A percentile compares a stretch with the other conserved stretches of the same genome.
Evolutionary conservation across 768 basidiomycete species (phyloP).

Genomic region (Termitomyces sp.): DNA sequence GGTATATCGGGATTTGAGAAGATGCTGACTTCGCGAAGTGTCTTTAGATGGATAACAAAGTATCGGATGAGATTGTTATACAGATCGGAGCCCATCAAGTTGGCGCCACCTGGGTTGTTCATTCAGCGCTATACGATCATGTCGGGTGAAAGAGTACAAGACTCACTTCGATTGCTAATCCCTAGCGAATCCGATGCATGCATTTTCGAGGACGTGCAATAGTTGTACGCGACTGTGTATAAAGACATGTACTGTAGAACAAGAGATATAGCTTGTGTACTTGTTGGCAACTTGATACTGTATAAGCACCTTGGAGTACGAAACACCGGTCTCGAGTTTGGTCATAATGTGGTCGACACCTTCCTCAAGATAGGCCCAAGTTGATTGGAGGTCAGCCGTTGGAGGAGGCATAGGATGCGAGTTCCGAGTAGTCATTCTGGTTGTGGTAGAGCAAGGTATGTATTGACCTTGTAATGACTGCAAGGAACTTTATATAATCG

Average conservation of each 20-base stretch:
- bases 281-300: not conserved
- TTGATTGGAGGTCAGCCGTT: slow-evolving; percentile 73
- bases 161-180: slow-evolving; percentile 68
- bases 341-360: slow-evolving; percentile 92
- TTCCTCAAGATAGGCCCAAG: slow-evolving; percentile 86
- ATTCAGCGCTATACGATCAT: slow-evolving; percentile 34
- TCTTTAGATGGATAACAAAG: slow-evolving; percentile 81
- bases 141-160: slow-evolving; percentile 20
- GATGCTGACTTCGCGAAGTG: slow-evolving; percentile 39
- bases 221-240: slow-evolving; percentile 96
- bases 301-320: slow-evolving; percentile 59
- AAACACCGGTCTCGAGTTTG: slow-evolving; percentile 83
- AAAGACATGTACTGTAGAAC: slow-evolving; percentile 74
- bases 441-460: not conserved
- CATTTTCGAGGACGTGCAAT: slow-evolving; percentile 90
- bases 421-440: slow-evolving; percentile 25
- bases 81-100: slow-evolving; percentile 95
- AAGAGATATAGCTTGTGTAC: slow-evolving; percentile 1
- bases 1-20: not conserved
- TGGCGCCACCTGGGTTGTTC: slow-evolving; percentile 70
- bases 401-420: slow-evolving; percentile 59
- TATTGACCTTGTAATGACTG: slow-evolving; percentile 3
- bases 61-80: slow-evolving; percentile 94
- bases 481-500: not conserved
- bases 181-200: slow-evolving; percentile 45